phyloP scores from a whole-genome alignment of 2,329 filamentous ascomycete genomes.

The Phialophora chinensis region DNA sequence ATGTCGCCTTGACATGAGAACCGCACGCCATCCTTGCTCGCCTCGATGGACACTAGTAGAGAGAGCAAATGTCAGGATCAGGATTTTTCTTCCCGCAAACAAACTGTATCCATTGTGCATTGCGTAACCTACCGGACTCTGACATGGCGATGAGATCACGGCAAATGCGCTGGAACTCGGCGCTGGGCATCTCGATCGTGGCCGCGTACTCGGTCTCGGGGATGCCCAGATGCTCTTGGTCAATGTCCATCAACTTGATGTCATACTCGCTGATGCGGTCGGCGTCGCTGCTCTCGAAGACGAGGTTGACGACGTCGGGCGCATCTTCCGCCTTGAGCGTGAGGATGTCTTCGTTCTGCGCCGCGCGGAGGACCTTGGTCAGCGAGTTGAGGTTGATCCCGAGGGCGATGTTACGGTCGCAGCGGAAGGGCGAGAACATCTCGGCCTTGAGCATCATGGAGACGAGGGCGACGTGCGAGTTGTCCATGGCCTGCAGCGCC shows the following conservation, averaged over 20 bases:
- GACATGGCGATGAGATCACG: slow-evolving; percentile 89
- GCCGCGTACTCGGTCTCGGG: slow-evolving; percentile 98
- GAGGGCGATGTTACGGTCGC: slow-evolving; percentile 97
- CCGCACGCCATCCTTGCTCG: slow-evolving; percentile 95
- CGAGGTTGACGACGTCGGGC: slow-evolving; percentile 91
- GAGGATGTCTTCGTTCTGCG: slow-evolving; percentile 90
- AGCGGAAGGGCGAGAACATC: slow-evolving; percentile 91
- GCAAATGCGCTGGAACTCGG: slow-evolving; percentile 94
- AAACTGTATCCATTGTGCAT: background rate
- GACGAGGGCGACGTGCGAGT: slow-evolving; percentile 97
- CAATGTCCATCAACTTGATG: slow-evolving; percentile 99
- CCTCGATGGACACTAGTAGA: slow-evolving; percentile 83
- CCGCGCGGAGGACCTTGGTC: slow-evolving; percentile 94
- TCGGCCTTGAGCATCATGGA: slow-evolving; percentile 99
- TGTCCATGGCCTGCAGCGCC: slow-evolving; percentile 99
- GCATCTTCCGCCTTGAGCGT: slow-evolving; percentile 98
- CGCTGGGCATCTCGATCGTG: slow-evolving; percentile 83
- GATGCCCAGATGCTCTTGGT: slow-evolving; percentile 98
- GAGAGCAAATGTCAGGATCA: background rate
- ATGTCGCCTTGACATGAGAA: slow-evolving; percentile 94
- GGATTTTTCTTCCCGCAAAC: background rate
- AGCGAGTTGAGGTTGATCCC: slow-evolving; percentile 96
- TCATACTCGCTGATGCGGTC: slow-evolving; percentile 98
- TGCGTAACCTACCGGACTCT: slow-evolving; percentile 78
- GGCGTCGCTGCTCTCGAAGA: slow-evolving; percentile 87